Conservation (phyloP, 2,329 filamentous ascomycete genomes). For the Fusarium sp. region DNA sequence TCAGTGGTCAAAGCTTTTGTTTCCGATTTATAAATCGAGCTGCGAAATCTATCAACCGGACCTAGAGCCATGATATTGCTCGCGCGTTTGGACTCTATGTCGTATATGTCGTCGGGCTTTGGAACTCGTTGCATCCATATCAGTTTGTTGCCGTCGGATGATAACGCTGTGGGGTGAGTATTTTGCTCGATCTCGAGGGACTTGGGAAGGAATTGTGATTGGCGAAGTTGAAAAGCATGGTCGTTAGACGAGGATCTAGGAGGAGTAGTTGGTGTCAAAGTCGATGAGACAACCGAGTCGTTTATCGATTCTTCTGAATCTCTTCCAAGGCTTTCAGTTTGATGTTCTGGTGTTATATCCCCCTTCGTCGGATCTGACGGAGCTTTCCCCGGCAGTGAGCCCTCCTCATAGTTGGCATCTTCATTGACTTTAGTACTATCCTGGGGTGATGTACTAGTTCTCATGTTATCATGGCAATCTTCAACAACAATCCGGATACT, state of each 20-base stretch:
- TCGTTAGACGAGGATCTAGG: background rate
- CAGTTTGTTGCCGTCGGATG: background rate
- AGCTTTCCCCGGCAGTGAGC: background rate
- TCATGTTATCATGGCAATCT: background rate
- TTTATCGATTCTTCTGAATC: background rate
- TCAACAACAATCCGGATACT: fast-evolving
- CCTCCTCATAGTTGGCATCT: background rate
- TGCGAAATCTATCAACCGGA: background rate
- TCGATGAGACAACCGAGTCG: background rate
- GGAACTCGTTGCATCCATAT: background rate
- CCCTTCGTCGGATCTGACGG: background rate
- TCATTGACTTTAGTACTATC: background rate
- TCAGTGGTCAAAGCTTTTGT: background rate
- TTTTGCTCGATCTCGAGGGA: background rate
- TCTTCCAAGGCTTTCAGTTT: background rate
- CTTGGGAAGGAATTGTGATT: background rate
- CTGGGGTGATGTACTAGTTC: background rate
- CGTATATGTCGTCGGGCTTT: background rate
- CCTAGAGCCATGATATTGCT: background rate
- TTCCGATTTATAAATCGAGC: background rate
- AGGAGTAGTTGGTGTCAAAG: background rate
- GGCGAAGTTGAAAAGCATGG: background rate
- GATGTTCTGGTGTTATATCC: background rate
- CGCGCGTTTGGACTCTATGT: background rate
- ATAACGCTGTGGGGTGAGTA: background rate